Evolutionary conservation across 176 grass and related monocot genomes (phyloP).

Genomic region (Elaeis guineensis): DNA sequence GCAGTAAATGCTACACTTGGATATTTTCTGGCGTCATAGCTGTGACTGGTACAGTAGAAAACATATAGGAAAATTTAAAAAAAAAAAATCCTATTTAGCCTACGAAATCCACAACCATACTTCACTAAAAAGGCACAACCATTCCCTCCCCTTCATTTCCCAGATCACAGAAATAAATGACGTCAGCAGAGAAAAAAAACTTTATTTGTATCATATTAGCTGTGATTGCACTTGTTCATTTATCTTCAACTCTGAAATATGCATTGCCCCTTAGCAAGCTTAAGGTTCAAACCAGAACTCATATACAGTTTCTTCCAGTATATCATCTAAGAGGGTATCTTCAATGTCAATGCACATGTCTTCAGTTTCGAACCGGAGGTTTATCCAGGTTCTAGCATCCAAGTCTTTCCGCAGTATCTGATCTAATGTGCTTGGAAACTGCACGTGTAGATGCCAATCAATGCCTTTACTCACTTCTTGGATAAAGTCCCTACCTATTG

Average conservation of each 20-base stretch:
- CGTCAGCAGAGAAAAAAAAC: slow-evolving; percentile 14
- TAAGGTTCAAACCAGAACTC: slow-evolving; percentile 52
- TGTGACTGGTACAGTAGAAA: too few species aligned
- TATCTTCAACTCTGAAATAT: slow-evolving; percentile 5
- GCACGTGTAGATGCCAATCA: slow-evolving; percentile 35
- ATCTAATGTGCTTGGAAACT: slow-evolving; percentile 51
- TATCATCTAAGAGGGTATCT: slow-evolving; percentile 66
- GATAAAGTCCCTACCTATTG: slow-evolving; percentile 45
- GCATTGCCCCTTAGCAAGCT: background rate
- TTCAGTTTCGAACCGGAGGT: slow-evolving; percentile 58
- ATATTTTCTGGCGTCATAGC: too few species aligned
- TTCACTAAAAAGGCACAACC: background rate
- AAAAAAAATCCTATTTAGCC: background rate
- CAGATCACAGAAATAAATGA: slow-evolving; percentile 17
- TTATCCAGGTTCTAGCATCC: slow-evolving; percentile 46
- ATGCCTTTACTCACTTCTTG: slow-evolving; percentile 60
- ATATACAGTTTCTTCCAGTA: slow-evolving; percentile 66
- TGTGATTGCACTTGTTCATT: slow-evolving; percentile 16
- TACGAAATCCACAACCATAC: slow-evolving; percentile 21
- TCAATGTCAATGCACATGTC: slow-evolving; percentile 50
- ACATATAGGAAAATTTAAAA: too few species aligned
- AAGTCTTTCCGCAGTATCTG: slow-evolving; percentile 51
- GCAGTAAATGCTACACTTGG: too few species aligned
- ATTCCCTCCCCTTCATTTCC: too few species aligned
- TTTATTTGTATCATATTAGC: slow-evolving; percentile 11